Evolutionary conservation across 208 protist genomes (phyloP), one percentile per base, ranked within the genome.

Genomic region (Wallacemonas sp.): DNA sequence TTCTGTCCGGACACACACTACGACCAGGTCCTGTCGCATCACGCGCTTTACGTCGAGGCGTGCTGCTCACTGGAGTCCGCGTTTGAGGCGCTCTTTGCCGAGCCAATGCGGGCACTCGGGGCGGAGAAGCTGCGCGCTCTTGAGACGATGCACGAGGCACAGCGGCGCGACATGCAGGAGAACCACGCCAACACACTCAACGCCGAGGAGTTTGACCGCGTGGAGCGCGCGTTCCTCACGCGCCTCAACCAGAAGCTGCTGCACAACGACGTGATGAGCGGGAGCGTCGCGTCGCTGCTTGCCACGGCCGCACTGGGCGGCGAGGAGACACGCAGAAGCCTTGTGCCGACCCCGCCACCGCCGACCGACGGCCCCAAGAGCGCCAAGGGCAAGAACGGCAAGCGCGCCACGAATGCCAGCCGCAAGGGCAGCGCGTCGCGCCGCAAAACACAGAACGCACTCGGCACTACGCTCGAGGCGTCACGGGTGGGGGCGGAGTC

Each of bases 221-320:
- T 95, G 3, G 74, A 85, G 56, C 68, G 76, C 11, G 84, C 81
- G 34, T 91, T 87, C 65, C 36, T 29, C 11, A 61, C 86, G 19
- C 89, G 85, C 6, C 56, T 92, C 24, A 49, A 78, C 21, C 72
- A 80, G 30, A 36, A 48, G 36, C 55, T 92, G 14, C 27, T 71
- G 34, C 69, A 70, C 32, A 83, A 86, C 62, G 36, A 41, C 9
- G 9, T 14, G 36, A 41, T 6, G 36, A 41, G 6, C 14, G 36
- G 9, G 36, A 17, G 14, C 6, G 36, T 41, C 9, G 36, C 9
- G 6, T 41, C 36, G 36, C 36, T 41, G 36, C n/a, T n/a, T n/a
- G n/a, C n/a, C n/a, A n/a, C 36, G 36, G 14, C 36, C 9, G 36
- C 36, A 41, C 36, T 14, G 36, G 17, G 17, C 19, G 44, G 44